A percentile compares a stretch with the other conserved stretches of the same genome.
These are phyloP conservation scores for Sugiyamaella qingdaonensis DNA, from an alignment of 805 yeast species.

Conservation along the genomic window DNA sequence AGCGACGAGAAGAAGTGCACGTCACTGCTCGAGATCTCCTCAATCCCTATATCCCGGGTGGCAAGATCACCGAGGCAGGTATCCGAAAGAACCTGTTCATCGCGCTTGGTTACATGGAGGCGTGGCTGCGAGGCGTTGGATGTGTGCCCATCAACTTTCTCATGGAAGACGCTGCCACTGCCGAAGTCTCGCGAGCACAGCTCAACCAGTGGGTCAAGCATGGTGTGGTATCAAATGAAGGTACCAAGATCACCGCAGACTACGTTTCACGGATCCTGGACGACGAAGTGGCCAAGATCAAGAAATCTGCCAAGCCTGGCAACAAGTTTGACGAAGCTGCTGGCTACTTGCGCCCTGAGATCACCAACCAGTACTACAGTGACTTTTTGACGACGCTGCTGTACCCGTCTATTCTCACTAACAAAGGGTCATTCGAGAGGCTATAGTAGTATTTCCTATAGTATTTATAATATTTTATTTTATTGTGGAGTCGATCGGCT, in stretches of 20 bases:
- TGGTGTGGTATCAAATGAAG: constrained; percentile 52
- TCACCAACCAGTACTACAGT: constrained; percentile 55
- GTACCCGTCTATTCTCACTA: constrained; percentile 33
- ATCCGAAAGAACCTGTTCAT: constrained; percentile 58
- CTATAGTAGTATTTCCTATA: neutral
- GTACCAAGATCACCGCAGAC: constrained; percentile 48
- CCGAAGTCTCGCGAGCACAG: constrained; percentile 70
- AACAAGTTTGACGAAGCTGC: constrained; percentile 55
- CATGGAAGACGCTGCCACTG: constrained; percentile 79
- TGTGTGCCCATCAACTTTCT: constrained; percentile 70
- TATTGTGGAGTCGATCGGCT: no score
- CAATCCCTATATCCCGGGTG: constrained; percentile 56
- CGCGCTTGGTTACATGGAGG: constrained; percentile 68
- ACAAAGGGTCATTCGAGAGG: constrained; percentile 12
- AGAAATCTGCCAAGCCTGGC: constrained; percentile 41
- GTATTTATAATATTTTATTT: neutral
- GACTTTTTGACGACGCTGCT: constrained; percentile 65
- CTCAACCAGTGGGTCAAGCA: constrained; percentile 74
- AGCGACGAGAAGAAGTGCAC: constrained; percentile 44
- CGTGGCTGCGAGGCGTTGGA: constrained; percentile 68
- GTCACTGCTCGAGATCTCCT: constrained; percentile 58
- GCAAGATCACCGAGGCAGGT: constrained; percentile 60
- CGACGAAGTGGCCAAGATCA: constrained; percentile 55
- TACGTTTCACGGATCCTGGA: constrained; percentile 47
- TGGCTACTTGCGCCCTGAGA: constrained; percentile 57